phyloP scores from a whole-genome alignment of 345 rosid species.

The Hypericum androsaemum region DNA sequence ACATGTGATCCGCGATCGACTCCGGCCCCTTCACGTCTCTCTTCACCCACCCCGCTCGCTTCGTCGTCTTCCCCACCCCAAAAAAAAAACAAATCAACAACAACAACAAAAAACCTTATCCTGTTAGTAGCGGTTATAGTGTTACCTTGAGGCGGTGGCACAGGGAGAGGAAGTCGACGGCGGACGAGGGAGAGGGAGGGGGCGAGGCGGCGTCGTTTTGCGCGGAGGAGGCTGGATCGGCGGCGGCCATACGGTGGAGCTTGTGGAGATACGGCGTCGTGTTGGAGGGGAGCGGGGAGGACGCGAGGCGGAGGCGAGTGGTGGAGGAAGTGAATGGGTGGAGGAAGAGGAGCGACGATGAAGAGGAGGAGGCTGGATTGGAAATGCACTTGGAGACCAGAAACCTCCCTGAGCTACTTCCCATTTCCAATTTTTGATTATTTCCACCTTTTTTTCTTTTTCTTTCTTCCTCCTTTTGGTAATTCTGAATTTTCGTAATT shows the following conservation, averaged over 20 bases:
- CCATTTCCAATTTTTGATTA: too few relatives aligned
- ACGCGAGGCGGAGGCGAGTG: too few relatives aligned
- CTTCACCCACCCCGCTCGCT: conserved; percentile 83
- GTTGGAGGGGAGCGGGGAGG: too few relatives aligned
- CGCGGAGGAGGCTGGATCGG: conserved; percentile 18
- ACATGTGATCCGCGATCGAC: conserved; percentile 89
- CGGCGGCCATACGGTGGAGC: conserved; percentile 4
- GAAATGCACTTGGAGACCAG: too few relatives aligned
- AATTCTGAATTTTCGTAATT: too few relatives aligned
- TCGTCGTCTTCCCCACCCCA: conserved; percentile 47
- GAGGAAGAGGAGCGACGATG: too few relatives aligned
- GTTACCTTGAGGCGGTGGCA: conserved; percentile 82
- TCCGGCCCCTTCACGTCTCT: conserved; percentile 71
- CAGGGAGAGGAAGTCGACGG: conserved; percentile 81
- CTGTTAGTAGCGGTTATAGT: background rate
- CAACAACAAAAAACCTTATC: background rate
- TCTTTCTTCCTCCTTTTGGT: too few relatives aligned
- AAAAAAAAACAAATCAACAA: conserved; percentile 3
- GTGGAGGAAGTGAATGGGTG: too few relatives aligned
- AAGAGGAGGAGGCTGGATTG: too few relatives aligned
- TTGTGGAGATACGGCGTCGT: too few relatives aligned
- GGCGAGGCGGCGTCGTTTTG: conserved; percentile 14
- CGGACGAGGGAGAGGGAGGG: conserved; percentile 44
- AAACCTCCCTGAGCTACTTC: too few relatives aligned
- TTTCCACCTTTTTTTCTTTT: too few relatives aligned